Evolutionary conservation across 2,329 filamentous ascomycete genomes (phyloP).

Genomic region (Incumbomyces lentus): DNA sequence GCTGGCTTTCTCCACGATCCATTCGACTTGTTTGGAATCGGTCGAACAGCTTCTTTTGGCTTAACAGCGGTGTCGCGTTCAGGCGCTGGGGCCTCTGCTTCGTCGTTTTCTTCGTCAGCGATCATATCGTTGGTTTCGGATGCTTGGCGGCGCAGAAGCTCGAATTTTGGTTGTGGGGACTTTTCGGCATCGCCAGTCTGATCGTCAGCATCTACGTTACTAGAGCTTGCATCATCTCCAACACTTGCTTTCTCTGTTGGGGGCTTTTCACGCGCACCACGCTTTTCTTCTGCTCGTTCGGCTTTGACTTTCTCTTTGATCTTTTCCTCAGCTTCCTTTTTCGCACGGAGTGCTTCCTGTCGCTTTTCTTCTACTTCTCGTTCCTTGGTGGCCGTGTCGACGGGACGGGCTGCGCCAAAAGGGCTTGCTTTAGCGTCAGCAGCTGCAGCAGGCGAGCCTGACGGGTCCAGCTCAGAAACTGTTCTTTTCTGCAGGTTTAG

Average conservation of each 20-base stretch:
- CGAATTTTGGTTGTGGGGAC: constrained; percentile 34
- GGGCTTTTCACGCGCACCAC: constrained; percentile 56
- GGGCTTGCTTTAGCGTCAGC: constrained; percentile 75
- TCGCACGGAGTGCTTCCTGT: constrained; percentile 61
- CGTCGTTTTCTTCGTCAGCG: constrained; percentile 38
- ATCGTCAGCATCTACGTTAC: constrained; percentile 20
- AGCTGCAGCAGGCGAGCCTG: constrained; percentile 33
- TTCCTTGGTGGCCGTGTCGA: constrained; percentile 84
- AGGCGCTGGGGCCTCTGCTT: constrained; percentile 31
- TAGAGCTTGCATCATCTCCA: constrained; percentile 26
- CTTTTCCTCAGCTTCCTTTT: constrained; percentile 80
- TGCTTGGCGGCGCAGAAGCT: constrained; percentile 43
- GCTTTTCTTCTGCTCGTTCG: constrained; percentile 54
- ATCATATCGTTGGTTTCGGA: constrained; percentile 40
- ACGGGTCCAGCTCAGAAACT: constrained; percentile 60
- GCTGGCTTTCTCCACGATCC: constrained; percentile 31
- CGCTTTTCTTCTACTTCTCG: constrained; percentile 84
- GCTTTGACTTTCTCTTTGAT: constrained; percentile 76
- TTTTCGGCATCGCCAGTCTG: constrained; percentile 21
- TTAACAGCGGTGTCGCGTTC: constrained; percentile 41
- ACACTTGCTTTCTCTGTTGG: constrained; percentile 40
- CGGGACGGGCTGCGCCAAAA: constrained; percentile 86
- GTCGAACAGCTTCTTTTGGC: constrained; percentile 44
- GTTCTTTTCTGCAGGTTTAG: constrained; percentile 87
- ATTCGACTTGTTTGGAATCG: constrained; percentile 31